Conservation (phyloP, 148 eudicot species). For the Fagopyrum homotropicum region DNA sequence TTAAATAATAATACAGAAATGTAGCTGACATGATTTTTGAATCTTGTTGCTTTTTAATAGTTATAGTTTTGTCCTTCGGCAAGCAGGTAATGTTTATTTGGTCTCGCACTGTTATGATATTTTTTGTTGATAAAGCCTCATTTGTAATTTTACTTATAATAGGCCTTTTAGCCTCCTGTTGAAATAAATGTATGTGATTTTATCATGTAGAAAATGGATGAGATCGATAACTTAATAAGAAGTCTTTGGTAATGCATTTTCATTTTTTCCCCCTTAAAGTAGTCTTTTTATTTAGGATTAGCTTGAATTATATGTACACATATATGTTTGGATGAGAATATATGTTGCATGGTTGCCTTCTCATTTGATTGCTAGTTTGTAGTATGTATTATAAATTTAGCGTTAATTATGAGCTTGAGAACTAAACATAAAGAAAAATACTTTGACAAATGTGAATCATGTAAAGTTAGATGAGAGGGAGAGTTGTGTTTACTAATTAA, state of each 20-base stretch:
- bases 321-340: neutral
- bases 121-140: too few species aligned
- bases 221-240: slow-evolving; percentile 1
- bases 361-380: neutral
- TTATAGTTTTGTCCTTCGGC: too few species aligned
- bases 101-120: too few species aligned
- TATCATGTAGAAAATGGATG: neutral
- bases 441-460: neutral
- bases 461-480: neutral
- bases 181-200: too few species aligned
- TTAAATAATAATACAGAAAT: too few species aligned
- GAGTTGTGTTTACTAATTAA: too few species aligned
- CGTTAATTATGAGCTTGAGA: neutral
- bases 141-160: too few species aligned
- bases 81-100: too few species aligned
- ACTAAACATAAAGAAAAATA: neutral
- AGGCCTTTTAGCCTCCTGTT: too few species aligned
- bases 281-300: neutral
- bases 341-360: neutral
- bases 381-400: neutral
- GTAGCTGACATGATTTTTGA: too few species aligned
- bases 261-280: neutral
- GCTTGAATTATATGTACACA: neutral
- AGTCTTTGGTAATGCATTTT: slow-evolving; percentile 31
- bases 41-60: too few species aligned